Percentiles rank a stretch among this genome's conserved stretches.
These are phyloP conservation scores for Clonostachys rhizophaga DNA, from an alignment of 2,329 filamentous ascomycete species.

Conservation along the genomic window DNA sequence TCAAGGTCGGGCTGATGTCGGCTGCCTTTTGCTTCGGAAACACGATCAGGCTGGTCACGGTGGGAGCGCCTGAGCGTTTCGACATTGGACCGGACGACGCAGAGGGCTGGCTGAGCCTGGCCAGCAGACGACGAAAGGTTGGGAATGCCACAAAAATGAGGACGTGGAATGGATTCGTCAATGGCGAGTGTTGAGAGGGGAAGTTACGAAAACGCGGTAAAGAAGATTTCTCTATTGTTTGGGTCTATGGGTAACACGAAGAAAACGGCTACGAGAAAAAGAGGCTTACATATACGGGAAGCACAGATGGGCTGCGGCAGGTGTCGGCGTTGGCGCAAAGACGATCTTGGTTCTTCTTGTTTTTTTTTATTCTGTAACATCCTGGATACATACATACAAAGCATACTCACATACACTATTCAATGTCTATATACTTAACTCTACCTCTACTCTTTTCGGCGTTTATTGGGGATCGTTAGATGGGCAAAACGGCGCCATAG, in stretches of 20 bases:
- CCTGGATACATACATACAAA: neutral
- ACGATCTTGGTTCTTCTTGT: neutral
- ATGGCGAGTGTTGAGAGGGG: too few relatives aligned
- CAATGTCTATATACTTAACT: neutral
- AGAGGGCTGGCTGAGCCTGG: conserved; percentile 20
- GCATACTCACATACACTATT: neutral
- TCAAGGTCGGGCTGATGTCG: conserved; percentile 56
- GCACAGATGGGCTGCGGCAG: too few relatives aligned
- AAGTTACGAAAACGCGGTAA: too few relatives aligned
- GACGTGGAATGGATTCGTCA: neutral
- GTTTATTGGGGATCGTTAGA: too few relatives aligned
- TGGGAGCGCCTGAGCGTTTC: conserved; percentile 59
- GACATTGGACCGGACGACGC: conserved; percentile 31
- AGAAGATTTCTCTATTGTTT: too few relatives aligned
- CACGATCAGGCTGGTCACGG: conserved; percentile 64
- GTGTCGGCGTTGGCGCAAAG: too few relatives aligned
- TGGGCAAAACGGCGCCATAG: too few relatives aligned
- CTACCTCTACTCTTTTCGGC: too few relatives aligned
- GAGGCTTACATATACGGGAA: too few relatives aligned
- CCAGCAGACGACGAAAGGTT: conserved; percentile 30
- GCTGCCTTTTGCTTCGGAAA: conserved; percentile 70
- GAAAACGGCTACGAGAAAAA: too few relatives aligned
- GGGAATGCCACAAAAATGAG: conserved; percentile 6
- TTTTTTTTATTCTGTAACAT: neutral
- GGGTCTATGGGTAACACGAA: too few relatives aligned